These are phyloP conservation scores for Trichomonas tenax DNA, from an alignment of 208 protist genomes.

Conservation along the genomic window DNA sequence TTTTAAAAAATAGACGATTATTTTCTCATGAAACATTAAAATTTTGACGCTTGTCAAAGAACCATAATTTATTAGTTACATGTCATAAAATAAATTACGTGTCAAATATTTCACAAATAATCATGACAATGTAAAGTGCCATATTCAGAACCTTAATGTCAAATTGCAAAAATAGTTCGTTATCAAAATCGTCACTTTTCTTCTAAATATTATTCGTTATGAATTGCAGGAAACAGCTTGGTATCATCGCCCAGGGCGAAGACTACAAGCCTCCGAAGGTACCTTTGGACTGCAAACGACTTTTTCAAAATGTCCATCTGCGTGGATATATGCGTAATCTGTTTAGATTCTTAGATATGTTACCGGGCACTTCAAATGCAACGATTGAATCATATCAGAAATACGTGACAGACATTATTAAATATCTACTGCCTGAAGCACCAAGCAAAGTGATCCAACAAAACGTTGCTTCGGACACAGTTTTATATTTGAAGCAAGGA, in stretches of 20 bases:
- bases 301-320: not conserved
- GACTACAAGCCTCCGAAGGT: not conserved
- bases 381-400: not conserved
- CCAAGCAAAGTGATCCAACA: not conserved
- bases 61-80: not conserved
- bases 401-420: not conserved
- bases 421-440: not conserved
- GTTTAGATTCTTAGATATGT: not conserved
- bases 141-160: too few relatives aligned
- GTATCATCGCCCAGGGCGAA: not conserved
- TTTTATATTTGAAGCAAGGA: not conserved
- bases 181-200: not conserved
- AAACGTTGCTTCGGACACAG: not conserved
- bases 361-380: not conserved
- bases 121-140: too few relatives aligned
- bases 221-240: constrained; percentile 8
- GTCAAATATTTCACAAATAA: not conserved
- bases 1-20: not conserved
- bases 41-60: too few relatives aligned
- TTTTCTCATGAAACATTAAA: too few relatives aligned
- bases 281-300: not conserved
- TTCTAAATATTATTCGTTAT: not conserved
- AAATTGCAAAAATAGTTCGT: not conserved
- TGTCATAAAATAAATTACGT: not conserved
- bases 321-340: not conserved